Base-by-base conservation (phyloP, 805 yeast genomes). In the Starmerella gropengiesseri region DNA sequence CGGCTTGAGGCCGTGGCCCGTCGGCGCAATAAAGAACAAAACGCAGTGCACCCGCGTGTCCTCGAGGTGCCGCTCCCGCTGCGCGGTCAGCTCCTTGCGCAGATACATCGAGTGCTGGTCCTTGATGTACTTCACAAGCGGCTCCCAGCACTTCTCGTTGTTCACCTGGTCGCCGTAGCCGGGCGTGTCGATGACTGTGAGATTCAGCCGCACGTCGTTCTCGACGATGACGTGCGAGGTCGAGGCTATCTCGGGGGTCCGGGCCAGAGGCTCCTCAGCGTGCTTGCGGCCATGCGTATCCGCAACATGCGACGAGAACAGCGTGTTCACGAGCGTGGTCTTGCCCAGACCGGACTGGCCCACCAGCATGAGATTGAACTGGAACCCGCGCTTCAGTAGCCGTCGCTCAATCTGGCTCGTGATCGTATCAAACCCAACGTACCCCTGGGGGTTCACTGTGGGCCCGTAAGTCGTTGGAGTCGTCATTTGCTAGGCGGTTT, bases 101-200 rank as follows among this genome's bases (percentile, higher is more conserved):
- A 87, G 71, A 62, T 82, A 87, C 56, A 78, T 78, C 32, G 93
- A 81, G 62, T 87, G 94, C 65, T 87, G 96, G 64, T 87, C 96
- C 66, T 87, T 87, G 60, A 87, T 84, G 65, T 86, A 87, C 64
- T 84, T 85, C 51, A 87, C 79, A 49, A 87, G 78, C 41, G 95
- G 95, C 55, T 87, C 97, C 95, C 96, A 89, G 64, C 94, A 86
- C 64, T 81, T 82, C 56, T 83, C 93, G 64, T 87, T 87, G 67
- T 86, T 83, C 53, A 91, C 81, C 65, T 83, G 95, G 69, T 91
- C 98, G 30, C 95, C 97, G 68, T 85, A 91, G 13, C 97, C 97
- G 17, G 97, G 97, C 3, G 98, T 91, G 61, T 91, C 98, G 59
- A 91, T 83, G 43, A 91, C 77, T 55, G 85, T 87, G 50, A 91